phyloP scores from a whole-genome alignment of 108 stramenopile species.

The Cyclostephanos invisitatus region DNA sequence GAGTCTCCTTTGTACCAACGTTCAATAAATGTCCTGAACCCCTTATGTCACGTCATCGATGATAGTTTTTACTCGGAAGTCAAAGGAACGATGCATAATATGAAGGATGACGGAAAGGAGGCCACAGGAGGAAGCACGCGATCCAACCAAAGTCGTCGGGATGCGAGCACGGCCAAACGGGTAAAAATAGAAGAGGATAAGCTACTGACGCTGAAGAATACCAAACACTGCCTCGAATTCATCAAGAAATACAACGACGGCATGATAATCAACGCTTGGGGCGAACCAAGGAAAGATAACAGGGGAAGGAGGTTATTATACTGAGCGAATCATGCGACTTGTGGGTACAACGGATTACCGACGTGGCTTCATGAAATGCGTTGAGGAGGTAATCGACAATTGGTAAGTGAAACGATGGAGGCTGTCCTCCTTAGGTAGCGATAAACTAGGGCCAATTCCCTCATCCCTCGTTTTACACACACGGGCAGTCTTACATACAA shows the following conservation, averaged over 20 bases:
- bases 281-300: constrained; percentile 10
- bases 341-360: too few relatives aligned
- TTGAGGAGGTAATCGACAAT: too few relatives aligned
- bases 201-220: constrained; percentile 29
- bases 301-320: not conserved
- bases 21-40: constrained; percentile 22
- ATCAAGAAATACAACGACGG: constrained; percentile 43
- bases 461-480: too few relatives aligned
- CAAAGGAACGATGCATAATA: not conserved
- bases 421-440: too few relatives aligned
- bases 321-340: not conserved
- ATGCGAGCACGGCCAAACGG: constrained; percentile 33
- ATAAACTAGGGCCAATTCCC: too few relatives aligned
- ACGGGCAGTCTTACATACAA: too few relatives aligned
- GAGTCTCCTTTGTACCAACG: constrained; percentile 20
- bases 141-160: constrained; percentile 25
- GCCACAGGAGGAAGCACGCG: constrained; percentile 2
- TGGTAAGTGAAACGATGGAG: too few relatives aligned
- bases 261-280: constrained; percentile 44
- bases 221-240: constrained; percentile 32
- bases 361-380: too few relatives aligned
- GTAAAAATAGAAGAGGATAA: constrained; percentile 44
- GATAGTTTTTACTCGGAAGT: constrained; percentile 25
- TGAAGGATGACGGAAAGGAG: constrained; percentile 1
- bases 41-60: constrained; percentile 17